phyloP scores from a whole-genome alignment of 352 stramenopile genomes.

The Pythium angustatum region DNA sequence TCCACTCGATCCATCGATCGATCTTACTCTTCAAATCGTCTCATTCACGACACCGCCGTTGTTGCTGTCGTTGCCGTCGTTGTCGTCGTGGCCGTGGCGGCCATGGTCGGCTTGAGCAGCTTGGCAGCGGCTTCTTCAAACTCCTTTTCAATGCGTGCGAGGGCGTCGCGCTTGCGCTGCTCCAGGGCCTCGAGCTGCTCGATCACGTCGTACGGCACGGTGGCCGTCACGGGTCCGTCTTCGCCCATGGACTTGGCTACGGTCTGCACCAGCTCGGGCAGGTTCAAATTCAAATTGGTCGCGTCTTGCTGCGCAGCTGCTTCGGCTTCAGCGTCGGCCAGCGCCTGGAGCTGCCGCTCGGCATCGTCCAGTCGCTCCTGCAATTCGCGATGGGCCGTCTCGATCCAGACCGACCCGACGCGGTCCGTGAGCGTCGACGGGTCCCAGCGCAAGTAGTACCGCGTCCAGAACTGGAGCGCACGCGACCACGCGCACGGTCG shows the following conservation, averaged over 20 bases:
- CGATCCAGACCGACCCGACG: slow-evolving; percentile 58
- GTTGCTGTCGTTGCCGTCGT: no score
- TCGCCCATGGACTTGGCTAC: slow-evolving; percentile 19
- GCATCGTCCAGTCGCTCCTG: slow-evolving; percentile 36
- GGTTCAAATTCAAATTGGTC: slow-evolving; percentile 6
- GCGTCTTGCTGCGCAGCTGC: neutral
- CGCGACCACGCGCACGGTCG: slow-evolving; percentile 69
- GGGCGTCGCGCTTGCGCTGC: slow-evolving; percentile 20
- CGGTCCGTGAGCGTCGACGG: slow-evolving; percentile 55
- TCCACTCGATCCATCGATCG: no score
- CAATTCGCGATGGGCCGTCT: slow-evolving; percentile 57
- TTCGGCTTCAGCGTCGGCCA: neutral
- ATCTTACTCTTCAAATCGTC: no score
- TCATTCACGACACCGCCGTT: no score
- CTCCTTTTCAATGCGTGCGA: slow-evolving; percentile 21
- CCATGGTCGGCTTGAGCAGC: slow-evolving; percentile 19
- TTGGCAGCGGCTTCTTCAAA: slow-evolving; percentile 26
- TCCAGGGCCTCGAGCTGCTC: slow-evolving; percentile 25
- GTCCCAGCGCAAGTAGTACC: slow-evolving; percentile 84
- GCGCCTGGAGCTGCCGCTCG: slow-evolving; percentile 36
- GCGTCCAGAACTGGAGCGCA: slow-evolving; percentile 70
- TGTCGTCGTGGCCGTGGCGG: no score
- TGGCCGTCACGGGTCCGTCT: slow-evolving; percentile 15
- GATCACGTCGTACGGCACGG: slow-evolving; percentile 13
- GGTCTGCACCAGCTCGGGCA: slow-evolving; percentile 13